Base-by-base conservation (phyloP, 768 basidiomycete species). In the Chalciporus chontae region DNA sequence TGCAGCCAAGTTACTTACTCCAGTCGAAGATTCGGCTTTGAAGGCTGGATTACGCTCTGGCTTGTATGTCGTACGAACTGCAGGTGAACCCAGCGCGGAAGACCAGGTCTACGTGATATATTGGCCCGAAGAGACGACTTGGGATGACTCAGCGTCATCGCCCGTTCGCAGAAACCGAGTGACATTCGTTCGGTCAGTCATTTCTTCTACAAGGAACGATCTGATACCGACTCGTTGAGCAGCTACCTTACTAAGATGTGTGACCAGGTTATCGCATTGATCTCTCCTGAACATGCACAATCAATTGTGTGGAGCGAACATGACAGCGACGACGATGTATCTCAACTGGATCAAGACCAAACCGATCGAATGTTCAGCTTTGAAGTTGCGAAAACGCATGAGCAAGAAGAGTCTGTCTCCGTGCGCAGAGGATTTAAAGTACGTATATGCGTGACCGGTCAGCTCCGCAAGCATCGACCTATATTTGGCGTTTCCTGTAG, bases 91-190 rank as follows among this genome's bases (percentile, higher is more conserved):
- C 3, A 17, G 32, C 0, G 52, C 39, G 7, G 24, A 9, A 0
- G 57, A 69, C 26, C 55, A 60, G 18, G 48, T 76, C 5, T 80
- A 76, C 50, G 72, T 79, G 8, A 58, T 83, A 3, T 85, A 79
- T 51, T 84, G 83, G 83, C 83, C 83, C 0, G 79, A 85, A 54
- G 73, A 79, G n/a, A 69, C 66, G 1, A 83, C 81, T 0, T 84
- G 82, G 83, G 59, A 76, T 38, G 80, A 83, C 51, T 61, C 69
- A 27, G 74, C 80, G 0, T 51, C 70, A 13, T 70, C 76, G 0
- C 67, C 79, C 5, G 73, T 80, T 8, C 60, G 69, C n/a, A 70
- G 75, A 3, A 84, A 82, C 58, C 70, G 83, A 8, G 68, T 77
- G 3, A 79, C 81, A 0, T 84, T 84, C 61, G 81, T 84, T 77